phyloP scores from a whole-genome alignment of 2,329 filamentous ascomycete species.

The Niveomyces coronatus region DNA sequence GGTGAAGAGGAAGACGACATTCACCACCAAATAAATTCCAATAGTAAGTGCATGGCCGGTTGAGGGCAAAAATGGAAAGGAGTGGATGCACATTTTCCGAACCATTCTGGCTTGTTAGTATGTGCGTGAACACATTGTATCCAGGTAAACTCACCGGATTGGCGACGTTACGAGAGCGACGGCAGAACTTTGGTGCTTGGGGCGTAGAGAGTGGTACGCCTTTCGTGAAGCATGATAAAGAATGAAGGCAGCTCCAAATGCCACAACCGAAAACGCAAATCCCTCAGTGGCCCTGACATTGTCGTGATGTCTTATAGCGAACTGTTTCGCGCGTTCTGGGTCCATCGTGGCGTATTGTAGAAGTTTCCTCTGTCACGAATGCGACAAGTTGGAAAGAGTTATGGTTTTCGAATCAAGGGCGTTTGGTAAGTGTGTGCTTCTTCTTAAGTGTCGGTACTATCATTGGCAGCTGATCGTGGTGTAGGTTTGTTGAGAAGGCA shows the following conservation, averaged over 20 bases:
- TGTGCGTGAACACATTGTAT: not conserved
- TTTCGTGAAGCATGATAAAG: not conserved
- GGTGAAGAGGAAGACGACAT: conserved; percentile 23
- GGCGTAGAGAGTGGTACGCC: not conserved
- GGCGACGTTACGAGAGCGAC: not conserved
- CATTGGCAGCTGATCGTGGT: too few relatives aligned
- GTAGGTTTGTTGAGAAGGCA: too few relatives aligned
- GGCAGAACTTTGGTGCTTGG: not conserved
- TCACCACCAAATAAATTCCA: conserved; percentile 22
- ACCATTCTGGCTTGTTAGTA: conserved; percentile 15
- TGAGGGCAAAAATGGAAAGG: conserved; percentile 19
- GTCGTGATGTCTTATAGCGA: conserved; percentile 1
- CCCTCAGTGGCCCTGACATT: conserved; percentile 6
- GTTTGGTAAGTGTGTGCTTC: too few relatives aligned
- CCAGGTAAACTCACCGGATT: not conserved
- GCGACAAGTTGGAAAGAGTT: too few relatives aligned
- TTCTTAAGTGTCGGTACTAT: too few relatives aligned
- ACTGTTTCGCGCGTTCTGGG: not conserved
- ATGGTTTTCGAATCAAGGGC: too few relatives aligned
- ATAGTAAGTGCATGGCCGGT: conserved; percentile 23
- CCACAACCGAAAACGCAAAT: conserved; percentile 2
- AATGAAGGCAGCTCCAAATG: not conserved
- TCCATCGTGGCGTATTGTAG: conserved; percentile 2
- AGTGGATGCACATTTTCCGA: conserved; percentile 19
- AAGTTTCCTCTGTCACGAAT: too few relatives aligned